These are phyloP conservation scores for Penicillium chermesinum DNA, from an alignment of 495 filamentous ascomycete species.

Conservation along the genomic window DNA sequence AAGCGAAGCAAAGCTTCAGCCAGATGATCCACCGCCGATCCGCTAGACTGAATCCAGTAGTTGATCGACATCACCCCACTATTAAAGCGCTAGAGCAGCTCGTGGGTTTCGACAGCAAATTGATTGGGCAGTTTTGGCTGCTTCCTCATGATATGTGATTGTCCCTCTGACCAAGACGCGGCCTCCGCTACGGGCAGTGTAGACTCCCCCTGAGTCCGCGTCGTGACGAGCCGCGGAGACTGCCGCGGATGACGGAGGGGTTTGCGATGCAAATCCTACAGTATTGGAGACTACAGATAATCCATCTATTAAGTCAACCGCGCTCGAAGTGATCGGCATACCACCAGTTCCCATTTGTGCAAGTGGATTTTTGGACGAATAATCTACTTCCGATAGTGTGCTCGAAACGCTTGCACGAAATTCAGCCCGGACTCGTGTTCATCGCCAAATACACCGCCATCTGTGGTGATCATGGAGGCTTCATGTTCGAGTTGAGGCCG, in stretches of 20 bases:
- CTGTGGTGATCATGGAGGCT: not conserved
- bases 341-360: no score
- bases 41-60: not conserved
- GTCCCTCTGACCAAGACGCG: not conserved
- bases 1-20: not conserved
- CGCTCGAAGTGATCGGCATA: no score
- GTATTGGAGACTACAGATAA: no score
- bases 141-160: no score
- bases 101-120: not conserved
- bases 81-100: not conserved
- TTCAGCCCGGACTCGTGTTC: conserved; percentile 4
- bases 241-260: no score
- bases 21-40: not conserved
- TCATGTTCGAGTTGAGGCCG: conserved; percentile 12
- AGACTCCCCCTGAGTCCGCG: no score
- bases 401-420: conserved; percentile 18
- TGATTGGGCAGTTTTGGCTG: not conserved
- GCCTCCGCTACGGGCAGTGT: not conserved
- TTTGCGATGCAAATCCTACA: no score
- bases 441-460: not conserved
- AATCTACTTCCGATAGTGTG: conserved; percentile 8
- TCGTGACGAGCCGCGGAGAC: no score
- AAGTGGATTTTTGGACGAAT: not conserved
- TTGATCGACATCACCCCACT: not conserved
- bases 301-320: no score